Evolutionary conservation across 139 green algal species (phyloP).

Genomic region (Nannochloris sp.): DNA sequence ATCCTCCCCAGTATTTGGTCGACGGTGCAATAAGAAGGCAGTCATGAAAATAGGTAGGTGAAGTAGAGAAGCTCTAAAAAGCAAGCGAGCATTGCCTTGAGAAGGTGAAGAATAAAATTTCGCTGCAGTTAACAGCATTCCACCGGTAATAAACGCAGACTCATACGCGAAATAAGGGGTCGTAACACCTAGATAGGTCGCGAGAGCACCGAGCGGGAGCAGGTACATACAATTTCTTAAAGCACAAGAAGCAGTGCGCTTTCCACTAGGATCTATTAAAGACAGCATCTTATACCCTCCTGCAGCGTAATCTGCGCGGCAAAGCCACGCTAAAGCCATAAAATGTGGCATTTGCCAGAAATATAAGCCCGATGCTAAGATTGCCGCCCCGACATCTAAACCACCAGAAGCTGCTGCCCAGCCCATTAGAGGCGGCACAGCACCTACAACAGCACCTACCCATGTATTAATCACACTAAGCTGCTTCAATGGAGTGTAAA

Average conservation of each 20-base stretch:
- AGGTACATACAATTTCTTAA: conserved; percentile 87
- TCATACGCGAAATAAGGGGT: conserved; percentile 73
- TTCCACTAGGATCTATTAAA: conserved; percentile 69
- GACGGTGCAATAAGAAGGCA: conserved; percentile 70
- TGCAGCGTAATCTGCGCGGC: conserved; percentile 76
- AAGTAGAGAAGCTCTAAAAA: conserved; percentile 85
- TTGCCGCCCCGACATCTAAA: conserved; percentile 41
- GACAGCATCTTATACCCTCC: conserved; percentile 90
- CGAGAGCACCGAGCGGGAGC: conserved; percentile 69
- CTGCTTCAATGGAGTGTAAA: conserved; percentile 98
- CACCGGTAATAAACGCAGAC: conserved; percentile 44
- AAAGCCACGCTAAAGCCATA: conserved; percentile 93
- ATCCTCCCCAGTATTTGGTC: conserved; percentile 44
- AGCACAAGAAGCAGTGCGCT: conserved; percentile 66
- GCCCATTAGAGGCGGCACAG: conserved; percentile 96
- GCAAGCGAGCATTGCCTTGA: conserved; percentile 51
- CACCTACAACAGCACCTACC: conserved; percentile 94
- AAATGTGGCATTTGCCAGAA: conserved; percentile 99
- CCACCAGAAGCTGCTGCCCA: conserved; percentile 73
- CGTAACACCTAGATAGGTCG: conserved; percentile 55
- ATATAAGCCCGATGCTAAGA: conserved; percentile 86
- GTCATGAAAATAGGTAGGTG: conserved; percentile 87
- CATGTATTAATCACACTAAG: conserved; percentile 85
- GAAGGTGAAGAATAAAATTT: conserved; percentile 60
- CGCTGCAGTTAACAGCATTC: conserved; percentile 55